phyloP scores from a whole-genome alignment of 805 yeast genomes.

The Starmerella scarabaei region DNA sequence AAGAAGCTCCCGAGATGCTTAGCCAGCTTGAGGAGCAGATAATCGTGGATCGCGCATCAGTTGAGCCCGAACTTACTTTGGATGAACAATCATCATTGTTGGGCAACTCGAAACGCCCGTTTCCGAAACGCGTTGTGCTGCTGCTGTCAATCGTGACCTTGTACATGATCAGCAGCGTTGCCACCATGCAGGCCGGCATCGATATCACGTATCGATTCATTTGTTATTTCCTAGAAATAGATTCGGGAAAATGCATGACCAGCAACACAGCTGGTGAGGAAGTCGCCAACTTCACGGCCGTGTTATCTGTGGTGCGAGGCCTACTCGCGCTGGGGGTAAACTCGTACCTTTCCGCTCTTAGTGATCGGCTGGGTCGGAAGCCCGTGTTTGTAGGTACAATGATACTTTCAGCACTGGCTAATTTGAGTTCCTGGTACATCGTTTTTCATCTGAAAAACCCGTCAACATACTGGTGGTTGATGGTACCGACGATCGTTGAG shows the following conservation, averaged over 20 bases:
- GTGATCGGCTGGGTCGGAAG: slow-evolving; percentile 21
- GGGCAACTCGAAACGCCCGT: slow-evolving; percentile 17
- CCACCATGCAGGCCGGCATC: slow-evolving; percentile 18
- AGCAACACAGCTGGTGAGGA: slow-evolving; percentile 12
- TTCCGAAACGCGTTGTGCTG: slow-evolving; percentile 16
- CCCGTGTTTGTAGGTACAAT: slow-evolving; percentile 16
- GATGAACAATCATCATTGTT: slow-evolving; percentile 12
- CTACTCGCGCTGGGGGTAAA: slow-evolving; percentile 10
- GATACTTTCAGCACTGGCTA: slow-evolving; percentile 9
- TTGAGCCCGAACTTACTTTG: slow-evolving; percentile 12
- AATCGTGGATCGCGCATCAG: slow-evolving; percentile 15
- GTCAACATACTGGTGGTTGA: slow-evolving; percentile 19
- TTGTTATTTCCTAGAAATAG: slow-evolving; percentile 14
- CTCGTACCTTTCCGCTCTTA: slow-evolving; percentile 17
- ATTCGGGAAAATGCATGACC: slow-evolving; percentile 14
- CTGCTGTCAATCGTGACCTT: slow-evolving; percentile 6
- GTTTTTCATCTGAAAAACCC: slow-evolving; percentile 17
- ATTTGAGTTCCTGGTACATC: slow-evolving; percentile 16
- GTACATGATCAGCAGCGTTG: slow-evolving; percentile 9
- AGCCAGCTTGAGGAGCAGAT: slow-evolving; percentile 12
- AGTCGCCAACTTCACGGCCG: slow-evolving; percentile 17
- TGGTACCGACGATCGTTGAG: slow-evolving; percentile 18
- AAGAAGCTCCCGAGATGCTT: slow-evolving; percentile 12
- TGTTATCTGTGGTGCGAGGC: slow-evolving; percentile 12
- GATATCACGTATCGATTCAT: slow-evolving; percentile 20